phyloP scores from a whole-genome alignment of 1,284 basidiomycete species.

The Irpex sp. region DNA sequence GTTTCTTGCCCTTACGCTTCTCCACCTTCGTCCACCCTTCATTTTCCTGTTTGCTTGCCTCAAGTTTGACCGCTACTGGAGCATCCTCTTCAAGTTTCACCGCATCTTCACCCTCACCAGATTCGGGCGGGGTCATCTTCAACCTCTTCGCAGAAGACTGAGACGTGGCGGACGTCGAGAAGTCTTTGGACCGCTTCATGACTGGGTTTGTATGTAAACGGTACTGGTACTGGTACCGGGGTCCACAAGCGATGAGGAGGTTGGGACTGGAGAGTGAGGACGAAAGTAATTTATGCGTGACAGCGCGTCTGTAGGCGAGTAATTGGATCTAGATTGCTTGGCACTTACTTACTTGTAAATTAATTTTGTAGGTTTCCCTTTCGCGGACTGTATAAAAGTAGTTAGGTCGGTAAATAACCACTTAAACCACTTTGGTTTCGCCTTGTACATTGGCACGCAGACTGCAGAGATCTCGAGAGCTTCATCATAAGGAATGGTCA shows the following conservation, averaged over 20 bases:
- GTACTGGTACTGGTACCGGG: neutral
- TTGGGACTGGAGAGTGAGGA: no score
- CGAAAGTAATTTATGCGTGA: neutral
- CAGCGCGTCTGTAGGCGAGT: no score
- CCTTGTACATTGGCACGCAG: no score
- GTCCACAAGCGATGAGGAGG: no score
- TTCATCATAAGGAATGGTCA: no score
- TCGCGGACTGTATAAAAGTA: no score
- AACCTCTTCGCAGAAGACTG: constrained; percentile 27
- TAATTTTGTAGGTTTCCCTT: no score
- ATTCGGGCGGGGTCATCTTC: constrained; percentile 17
- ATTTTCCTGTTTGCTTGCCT: constrained; percentile 10
- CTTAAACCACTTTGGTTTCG: no score
- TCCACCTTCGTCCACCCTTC: constrained; percentile 70
- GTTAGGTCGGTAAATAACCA: no score
- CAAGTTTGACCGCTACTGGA: neutral
- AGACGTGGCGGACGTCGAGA: constrained; percentile 16
- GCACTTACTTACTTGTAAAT: no score
- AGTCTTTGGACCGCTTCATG: constrained; percentile 34
- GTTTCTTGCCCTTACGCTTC: constrained; percentile 68
- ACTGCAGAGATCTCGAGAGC: no score
- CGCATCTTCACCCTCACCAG: constrained; percentile 5
- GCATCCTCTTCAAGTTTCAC: neutral
- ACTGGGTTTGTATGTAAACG: neutral
- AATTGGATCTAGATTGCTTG: no score